phyloP scores from a whole-genome alignment of 2,329 filamentous ascomycete species.

The Nannizzia gypsea region DNA sequence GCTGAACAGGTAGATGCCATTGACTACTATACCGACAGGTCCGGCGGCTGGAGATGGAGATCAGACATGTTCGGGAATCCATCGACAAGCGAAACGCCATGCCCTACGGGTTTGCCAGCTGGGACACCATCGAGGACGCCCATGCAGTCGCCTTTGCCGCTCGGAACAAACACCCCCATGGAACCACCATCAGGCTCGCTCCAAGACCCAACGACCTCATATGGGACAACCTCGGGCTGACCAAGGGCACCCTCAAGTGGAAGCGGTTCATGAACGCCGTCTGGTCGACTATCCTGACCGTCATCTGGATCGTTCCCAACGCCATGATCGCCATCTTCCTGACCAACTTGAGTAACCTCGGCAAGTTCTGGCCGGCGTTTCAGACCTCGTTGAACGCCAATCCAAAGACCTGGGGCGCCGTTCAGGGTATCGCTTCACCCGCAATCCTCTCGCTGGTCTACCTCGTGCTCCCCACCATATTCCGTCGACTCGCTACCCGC shows the following conservation, averaged over 20 bases:
- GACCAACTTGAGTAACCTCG: constrained; percentile 71
- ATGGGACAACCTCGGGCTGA: constrained; percentile 81
- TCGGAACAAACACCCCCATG: constrained; percentile 67
- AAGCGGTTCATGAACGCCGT: constrained; percentile 67
- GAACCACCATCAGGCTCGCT: constrained; percentile 64
- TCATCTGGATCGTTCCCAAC: constrained; percentile 86
- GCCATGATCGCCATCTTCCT: constrained; percentile 89
- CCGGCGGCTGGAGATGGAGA: constrained; percentile 65
- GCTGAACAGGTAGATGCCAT: constrained; percentile 71
- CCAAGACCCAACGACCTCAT: constrained; percentile 86
- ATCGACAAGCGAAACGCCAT: constrained; percentile 82
- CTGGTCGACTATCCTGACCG: constrained; percentile 69
- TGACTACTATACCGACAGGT: constrained; percentile 85
- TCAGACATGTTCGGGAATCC: constrained; percentile 67
- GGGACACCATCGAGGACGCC: constrained; percentile 74
- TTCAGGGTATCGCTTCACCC: constrained; percentile 85
- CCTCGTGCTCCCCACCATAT: constrained; percentile 76
- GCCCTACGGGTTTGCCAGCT: constrained; percentile 89
- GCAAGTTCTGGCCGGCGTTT: constrained; percentile 67
- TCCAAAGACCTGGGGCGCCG: constrained; percentile 63
- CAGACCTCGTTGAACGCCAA: constrained; percentile 50
- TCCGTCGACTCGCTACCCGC: constrained; percentile 70
- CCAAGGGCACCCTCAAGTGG: constrained; percentile 55
- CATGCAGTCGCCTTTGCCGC: constrained; percentile 76
- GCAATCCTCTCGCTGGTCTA: constrained; percentile 81